These are phyloP conservation scores for Scedosporium minutisporum DNA, from an alignment of 2,329 filamentous ascomycete genomes.

Conservation along the genomic window DNA sequence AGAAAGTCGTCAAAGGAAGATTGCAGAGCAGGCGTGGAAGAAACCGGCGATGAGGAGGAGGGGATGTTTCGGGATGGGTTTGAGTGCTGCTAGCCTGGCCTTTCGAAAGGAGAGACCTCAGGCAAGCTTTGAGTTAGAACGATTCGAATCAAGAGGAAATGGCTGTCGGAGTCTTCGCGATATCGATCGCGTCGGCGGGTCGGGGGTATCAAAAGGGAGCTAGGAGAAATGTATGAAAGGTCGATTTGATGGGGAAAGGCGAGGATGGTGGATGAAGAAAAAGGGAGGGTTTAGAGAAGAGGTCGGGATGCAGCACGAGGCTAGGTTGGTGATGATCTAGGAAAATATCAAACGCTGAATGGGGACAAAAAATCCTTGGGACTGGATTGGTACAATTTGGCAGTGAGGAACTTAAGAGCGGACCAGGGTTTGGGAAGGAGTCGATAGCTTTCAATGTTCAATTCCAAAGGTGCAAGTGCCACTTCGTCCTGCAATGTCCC, in stretches of 20 bases:
- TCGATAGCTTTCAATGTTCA: neutral
- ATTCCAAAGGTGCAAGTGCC: neutral
- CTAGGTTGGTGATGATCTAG: neutral
- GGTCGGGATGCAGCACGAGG: conserved; percentile 2
- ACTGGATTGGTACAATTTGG: neutral
- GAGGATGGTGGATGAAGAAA: neutral
- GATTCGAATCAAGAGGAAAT: neutral
- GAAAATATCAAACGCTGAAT: conserved; percentile 2
- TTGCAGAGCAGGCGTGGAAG: neutral
- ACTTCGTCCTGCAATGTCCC: too few relatives aligned
- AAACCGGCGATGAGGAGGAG: neutral
- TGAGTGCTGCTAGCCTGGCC: neutral
- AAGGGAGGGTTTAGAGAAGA: neutral
- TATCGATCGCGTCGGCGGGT: neutral
- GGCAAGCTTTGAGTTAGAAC: neutral
- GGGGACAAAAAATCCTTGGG: neutral
- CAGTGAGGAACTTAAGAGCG: neutral
- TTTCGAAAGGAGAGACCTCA: neutral
- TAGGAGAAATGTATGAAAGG: neutral
- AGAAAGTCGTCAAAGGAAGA: neutral
- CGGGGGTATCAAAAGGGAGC: neutral
- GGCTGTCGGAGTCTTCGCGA: neutral
- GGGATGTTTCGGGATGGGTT: neutral
- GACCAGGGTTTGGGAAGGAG: neutral
- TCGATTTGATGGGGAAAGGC: neutral